phyloP scores from a whole-genome alignment of 192 early-diverging fungal genomes.

The Backusella tuberculispora region DNA sequence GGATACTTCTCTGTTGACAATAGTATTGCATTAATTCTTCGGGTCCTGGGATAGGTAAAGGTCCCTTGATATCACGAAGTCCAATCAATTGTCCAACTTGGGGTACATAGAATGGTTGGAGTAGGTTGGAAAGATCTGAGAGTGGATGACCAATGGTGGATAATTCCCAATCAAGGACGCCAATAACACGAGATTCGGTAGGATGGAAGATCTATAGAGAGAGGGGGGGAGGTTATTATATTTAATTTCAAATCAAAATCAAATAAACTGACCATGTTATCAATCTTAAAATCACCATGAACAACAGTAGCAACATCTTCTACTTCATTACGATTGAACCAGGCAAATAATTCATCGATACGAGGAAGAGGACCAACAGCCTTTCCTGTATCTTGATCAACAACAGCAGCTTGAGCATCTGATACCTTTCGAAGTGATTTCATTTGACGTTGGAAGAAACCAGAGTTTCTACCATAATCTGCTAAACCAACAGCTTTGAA shows the following conservation, averaged over 20 bases:
- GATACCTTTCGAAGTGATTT: conserved; percentile 66
- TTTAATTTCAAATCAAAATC: neutral
- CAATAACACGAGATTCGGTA: conserved; percentile 76
- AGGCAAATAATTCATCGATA: conserved; percentile 68
- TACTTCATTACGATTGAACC: conserved; percentile 73
- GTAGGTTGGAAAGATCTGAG: conserved; percentile 86
- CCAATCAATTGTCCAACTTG: conserved; percentile 41
- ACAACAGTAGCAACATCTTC: conserved; percentile 81
- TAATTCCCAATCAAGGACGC: conserved; percentile 92
- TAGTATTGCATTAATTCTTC: conserved; percentile 72
- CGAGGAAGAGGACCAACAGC: conserved; percentile 72
- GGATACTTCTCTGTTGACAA: conserved; percentile 58
- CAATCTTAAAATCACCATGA: conserved; percentile 92
- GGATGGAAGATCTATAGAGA: conserved; percentile 73
- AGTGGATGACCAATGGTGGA: conserved; percentile 92
- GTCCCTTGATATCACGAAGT: conserved; percentile 39
- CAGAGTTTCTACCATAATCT: conserved; percentile 64
- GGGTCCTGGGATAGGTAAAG: conserved; percentile 63
- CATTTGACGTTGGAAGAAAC: conserved; percentile 91
- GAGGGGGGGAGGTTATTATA: neutral
- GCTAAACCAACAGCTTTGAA: conserved; percentile 66
- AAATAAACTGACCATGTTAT: conserved; percentile 55
- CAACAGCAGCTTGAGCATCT: conserved; percentile 67
- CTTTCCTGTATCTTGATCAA: conserved; percentile 53
- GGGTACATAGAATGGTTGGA: conserved; percentile 73